Base-by-base conservation (phyloP, 2,329 filamentous ascomycete species). In the Trichothecium sympodiale region DNA sequence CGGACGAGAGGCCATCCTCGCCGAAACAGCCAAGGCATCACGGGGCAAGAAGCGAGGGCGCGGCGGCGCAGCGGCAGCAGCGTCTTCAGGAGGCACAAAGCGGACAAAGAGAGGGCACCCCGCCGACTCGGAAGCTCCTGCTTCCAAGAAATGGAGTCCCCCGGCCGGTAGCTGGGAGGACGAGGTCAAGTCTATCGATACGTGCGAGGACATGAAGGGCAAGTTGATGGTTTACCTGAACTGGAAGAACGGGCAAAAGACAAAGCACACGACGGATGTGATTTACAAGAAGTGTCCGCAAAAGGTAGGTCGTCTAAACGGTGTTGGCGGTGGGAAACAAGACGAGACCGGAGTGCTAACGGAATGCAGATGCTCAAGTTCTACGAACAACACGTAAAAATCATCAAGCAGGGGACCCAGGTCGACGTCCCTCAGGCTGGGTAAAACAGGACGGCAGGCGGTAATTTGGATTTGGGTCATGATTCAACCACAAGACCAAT, bases 231-330 rank as follows among this genome's bases (percentile, higher is more conserved):
- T 82, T 1, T 85, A 80, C 46, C 59, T 88, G 23, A 74, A 75
- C 10, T 89, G 84, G 83, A 79, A 77, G 46, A 77, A 80, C 41
- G 77, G 76, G 8, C 65, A 74, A 33, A 87, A 85, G 62, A 83
- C 81, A 1, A 77, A 83, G 50, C 83, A 89, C 48, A 68, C 74
- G 8, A 75, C 83, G 13, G 55, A 65, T 15, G 67, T 78, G 12
- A 69, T 87, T 7, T 83, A 88, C 48, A 70, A 77, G 48, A 79
- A 85, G 46, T 87, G 82, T 45, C 84, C 84, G 0, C 83, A 89
- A 51, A 83, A 80, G 69, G 80, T 81, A 54, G 38, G 60, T 37
- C 18, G 6, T 25, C n/a, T n/a, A n/a, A n/a, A n/a, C n/a, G n/a
- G n/a, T n/a, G n/a, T n/a, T n/a, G n/a, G n/a, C n/a, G n/a, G n/a